These are phyloP conservation scores for Eucalyptus pumila DNA, from an alignment of 345 rosid species.

Conservation along the genomic window DNA sequence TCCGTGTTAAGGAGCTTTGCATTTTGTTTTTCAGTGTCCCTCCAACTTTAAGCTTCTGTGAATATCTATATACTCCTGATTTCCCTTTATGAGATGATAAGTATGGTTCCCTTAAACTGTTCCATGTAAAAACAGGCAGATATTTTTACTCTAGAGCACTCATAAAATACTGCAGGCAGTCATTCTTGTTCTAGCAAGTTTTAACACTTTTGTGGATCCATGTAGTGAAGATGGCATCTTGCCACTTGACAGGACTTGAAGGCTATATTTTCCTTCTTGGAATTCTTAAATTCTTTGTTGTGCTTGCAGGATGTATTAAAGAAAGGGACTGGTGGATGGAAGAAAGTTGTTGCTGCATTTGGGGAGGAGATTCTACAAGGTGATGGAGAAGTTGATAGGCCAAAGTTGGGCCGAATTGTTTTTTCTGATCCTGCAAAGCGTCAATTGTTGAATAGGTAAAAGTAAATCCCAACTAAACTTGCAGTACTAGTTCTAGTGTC, in stretches of 20 bases:
- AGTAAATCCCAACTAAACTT: neutral
- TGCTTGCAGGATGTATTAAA: neutral
- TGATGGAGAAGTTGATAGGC: constrained; percentile 14
- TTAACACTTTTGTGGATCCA: neutral
- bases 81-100: neutral
- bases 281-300: neutral
- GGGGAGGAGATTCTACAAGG: constrained; percentile 12
- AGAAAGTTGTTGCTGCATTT: constrained; percentile 14
- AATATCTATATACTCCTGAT: neutral
- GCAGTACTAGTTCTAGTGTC: neutral
- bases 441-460: constrained; percentile 64
- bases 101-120: neutral
- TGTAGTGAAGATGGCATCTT: neutral
- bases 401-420: constrained; percentile 46
- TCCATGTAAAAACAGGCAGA: neutral
- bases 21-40: neutral
- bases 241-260: neutral
- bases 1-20: neutral
- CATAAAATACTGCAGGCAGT: neutral
- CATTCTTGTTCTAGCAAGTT: neutral
- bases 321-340: constrained; percentile 13
- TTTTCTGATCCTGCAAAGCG: constrained; percentile 76
- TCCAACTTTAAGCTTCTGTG: neutral
- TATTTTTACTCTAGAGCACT: neutral
- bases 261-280: neutral